Evolutionary conservation across 2,329 filamentous ascomycete genomes (phyloP).

Genomic region (Alternaria tenuissima): DNA sequence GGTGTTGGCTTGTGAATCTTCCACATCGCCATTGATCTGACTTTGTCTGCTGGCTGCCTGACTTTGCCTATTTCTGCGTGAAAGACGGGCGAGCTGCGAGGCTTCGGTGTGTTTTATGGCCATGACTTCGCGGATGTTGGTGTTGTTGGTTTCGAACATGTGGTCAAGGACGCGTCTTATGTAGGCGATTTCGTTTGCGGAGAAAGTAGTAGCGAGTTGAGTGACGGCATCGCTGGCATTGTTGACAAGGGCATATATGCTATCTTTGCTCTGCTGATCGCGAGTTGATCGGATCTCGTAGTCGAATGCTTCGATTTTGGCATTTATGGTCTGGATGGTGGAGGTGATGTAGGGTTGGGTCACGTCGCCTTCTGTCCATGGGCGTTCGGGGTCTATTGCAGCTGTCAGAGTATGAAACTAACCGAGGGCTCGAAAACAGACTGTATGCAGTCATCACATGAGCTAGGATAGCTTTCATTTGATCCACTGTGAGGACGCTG

Average conservation of each 20-base stretch:
- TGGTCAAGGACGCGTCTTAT: conserved; percentile 86
- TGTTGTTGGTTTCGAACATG: conserved; percentile 93
- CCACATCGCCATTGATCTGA: conserved; percentile 47
- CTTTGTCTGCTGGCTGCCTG: conserved; percentile 37
- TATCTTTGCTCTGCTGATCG: conserved; percentile 71
- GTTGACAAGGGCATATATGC: conserved; percentile 87
- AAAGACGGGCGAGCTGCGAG: conserved; percentile 67
- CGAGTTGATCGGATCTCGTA: conserved; percentile 81
- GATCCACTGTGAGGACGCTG: conserved; percentile 76
- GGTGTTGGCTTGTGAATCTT: conserved; percentile 51
- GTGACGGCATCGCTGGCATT: conserved; percentile 84
- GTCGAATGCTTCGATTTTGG: conserved; percentile 79
- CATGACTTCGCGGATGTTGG: conserved; percentile 79
- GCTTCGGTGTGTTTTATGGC: conserved; percentile 83
- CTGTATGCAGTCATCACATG: conserved; percentile 71
- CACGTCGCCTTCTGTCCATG: conserved; percentile 68
- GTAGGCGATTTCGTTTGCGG: conserved; percentile 85
- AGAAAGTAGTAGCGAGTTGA: conserved; percentile 83
- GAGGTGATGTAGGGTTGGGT: conserved; percentile 71
- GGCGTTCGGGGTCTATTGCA: conserved; percentile 49
- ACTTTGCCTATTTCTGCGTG: conserved; percentile 38
- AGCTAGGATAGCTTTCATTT: conserved; percentile 78
- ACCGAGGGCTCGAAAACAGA: conserved; percentile 30
- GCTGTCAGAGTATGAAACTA: conserved; percentile 9
- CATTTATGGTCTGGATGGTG: conserved; percentile 75